phyloP scores from a whole-genome alignment of 176 grass and related monocot genomes.

The Rhynchospora tenuis region DNA sequence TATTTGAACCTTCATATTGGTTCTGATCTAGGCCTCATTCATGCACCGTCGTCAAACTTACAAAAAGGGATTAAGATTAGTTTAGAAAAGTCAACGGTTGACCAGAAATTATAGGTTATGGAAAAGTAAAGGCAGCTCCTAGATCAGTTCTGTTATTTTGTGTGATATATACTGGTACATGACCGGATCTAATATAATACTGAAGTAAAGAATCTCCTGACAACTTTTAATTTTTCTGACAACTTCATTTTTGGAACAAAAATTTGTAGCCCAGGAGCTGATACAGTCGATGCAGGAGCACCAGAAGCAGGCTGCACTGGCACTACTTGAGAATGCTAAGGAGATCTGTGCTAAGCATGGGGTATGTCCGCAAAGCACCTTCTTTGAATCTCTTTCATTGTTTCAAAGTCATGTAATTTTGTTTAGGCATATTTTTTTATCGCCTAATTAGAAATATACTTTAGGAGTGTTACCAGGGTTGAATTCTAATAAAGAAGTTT shows the following conservation, averaged over 20 bases:
- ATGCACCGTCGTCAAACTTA: background rate
- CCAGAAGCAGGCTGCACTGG: slow-evolving; percentile 40
- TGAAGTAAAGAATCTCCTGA: too few relatives aligned
- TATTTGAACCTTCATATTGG: background rate
- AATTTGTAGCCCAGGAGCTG: slow-evolving; percentile 39
- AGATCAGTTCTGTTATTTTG: background rate
- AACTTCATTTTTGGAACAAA: background rate
- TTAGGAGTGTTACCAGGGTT: background rate
- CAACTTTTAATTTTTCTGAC: background rate
- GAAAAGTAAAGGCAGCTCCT: background rate
- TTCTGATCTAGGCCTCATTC: background rate
- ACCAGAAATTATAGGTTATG: background rate
- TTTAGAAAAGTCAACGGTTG: background rate
- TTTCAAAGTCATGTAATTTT: background rate
- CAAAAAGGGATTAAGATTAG: background rate
- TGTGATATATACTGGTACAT: background rate
- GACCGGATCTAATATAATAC: background rate
- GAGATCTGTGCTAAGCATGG: slow-evolving; percentile 40
- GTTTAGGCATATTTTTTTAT: background rate
- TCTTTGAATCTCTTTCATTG: background rate
- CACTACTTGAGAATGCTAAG: slow-evolving; percentile 44
- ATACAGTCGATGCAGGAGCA: slow-evolving; percentile 48
- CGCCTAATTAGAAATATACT: background rate
- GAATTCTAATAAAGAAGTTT: background rate
- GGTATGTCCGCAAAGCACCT: slow-evolving; percentile 25